These are phyloP conservation scores for Silene coronaria DNA, from an alignment of 179 eudicot genomes.

Conservation along the genomic window DNA sequence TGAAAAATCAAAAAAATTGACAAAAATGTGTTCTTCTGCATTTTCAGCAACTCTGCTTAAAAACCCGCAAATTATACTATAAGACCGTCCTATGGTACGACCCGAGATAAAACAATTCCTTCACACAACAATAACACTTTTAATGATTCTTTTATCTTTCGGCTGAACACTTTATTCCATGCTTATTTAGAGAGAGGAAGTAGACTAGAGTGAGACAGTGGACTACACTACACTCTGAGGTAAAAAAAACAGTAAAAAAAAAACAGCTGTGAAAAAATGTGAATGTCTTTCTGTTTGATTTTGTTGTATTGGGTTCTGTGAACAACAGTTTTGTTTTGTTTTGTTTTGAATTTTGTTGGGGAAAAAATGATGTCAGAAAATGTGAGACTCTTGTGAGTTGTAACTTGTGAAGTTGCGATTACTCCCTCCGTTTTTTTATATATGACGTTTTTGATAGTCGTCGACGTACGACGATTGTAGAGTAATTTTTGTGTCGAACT, in stretches of 20 bases:
- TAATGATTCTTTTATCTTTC: constrained; percentile 21
- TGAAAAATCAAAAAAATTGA: constrained; percentile 18
- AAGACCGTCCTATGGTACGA: too few species aligned
- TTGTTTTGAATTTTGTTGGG: neutral
- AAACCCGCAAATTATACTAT: neutral
- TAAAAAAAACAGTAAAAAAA: neutral
- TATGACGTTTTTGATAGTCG: too few species aligned
- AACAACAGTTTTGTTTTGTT: neutral
- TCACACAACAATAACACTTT: constrained; percentile 17
- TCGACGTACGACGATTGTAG: too few species aligned
- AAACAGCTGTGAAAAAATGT: constrained; percentile 46
- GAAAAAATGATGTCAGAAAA: constrained; percentile 10
- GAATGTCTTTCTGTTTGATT: constrained; percentile 16
- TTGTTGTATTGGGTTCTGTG: neutral
- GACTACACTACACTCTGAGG: too few species aligned
- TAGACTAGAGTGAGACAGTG: constrained; percentile 16
- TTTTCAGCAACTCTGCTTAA: constrained; percentile 21
- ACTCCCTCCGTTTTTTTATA: too few species aligned
- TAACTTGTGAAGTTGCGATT: too few species aligned
- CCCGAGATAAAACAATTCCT: neutral
- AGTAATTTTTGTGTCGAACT: too few species aligned
- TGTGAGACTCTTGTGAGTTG: neutral
- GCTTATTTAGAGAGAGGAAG: constrained; percentile 36
- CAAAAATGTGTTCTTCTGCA: constrained; percentile 13
- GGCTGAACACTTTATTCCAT: constrained; percentile 44